Evolutionary conservation across 2,329 filamentous ascomycete genomes (phyloP), one percentile per base, ranked within the genome.

Genomic region (Rhexocercosporidium sp.): DNA sequence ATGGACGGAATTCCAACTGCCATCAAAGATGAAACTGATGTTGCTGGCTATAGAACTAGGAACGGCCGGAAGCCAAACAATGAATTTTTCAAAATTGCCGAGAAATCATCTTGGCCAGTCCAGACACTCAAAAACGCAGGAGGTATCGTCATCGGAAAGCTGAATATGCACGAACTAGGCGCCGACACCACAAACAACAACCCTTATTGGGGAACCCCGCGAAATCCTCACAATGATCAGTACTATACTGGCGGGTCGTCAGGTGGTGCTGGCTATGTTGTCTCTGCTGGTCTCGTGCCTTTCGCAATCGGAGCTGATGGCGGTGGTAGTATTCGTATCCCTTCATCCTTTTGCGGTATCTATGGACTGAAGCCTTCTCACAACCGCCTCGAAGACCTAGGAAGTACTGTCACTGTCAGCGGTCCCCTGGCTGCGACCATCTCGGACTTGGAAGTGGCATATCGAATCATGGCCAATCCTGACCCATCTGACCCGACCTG

Each of bases 171-270:
- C 78, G 93, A 97, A 91, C 3, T 83, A 91, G 68, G 90, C 1
- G 86, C 92, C 73, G 90, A 96, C 74, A 93, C 91, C 0, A 94
- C 86, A n/a, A 94, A 94, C 70, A 93, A 93, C 77, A 97, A 97
- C 75, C 84, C 85, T 37, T 95, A 92, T 81, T 96, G 92, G 77
- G 92, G 93, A 54, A 95, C 93, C 0, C 92, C 93, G 0, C 82
- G 84, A 16, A 96, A 96, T 73, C 92, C 92, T 0, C 88, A 92
- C 77, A 92, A 94, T 75, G 77, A 81, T 0, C 76, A 82, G 3
- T 95, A 93, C 80, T 96, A 96, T 78, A 73, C 92, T 0, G 94
- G 94, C 41, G 94, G 94, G 22, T 97, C 94, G 77, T 98, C 95
- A 1, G 96, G 96, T 56, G 96, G 96, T 16, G 96, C 94, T 76